phyloP scores from a whole-genome alignment of 1,284 basidiomycete species.

The Exobasidium cylindrosporum region DNA sequence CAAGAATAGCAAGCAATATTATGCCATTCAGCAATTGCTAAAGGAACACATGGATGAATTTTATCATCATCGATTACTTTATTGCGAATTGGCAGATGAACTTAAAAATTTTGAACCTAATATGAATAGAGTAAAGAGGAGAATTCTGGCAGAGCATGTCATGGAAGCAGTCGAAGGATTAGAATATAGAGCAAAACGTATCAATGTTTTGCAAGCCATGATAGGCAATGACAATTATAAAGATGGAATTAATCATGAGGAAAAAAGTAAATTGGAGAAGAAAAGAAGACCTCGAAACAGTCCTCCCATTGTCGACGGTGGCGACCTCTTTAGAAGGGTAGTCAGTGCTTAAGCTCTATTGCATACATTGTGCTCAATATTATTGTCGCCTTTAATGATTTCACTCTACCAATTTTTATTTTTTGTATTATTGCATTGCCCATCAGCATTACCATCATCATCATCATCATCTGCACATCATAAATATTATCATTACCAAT shows the following conservation, averaged over 20 bases:
- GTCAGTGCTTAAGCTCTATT: background rate
- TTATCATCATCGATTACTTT: conserved; percentile 43
- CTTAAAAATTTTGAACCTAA: conserved; percentile 39
- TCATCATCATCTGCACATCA: background rate
- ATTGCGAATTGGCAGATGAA: conserved; percentile 51
- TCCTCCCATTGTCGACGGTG: background rate
- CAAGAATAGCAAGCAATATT: conserved; percentile 10
- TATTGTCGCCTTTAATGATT: too few relatives aligned
- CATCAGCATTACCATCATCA: too few relatives aligned
- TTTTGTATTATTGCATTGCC: too few relatives aligned
- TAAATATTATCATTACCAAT: background rate
- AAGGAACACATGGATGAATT: conserved; percentile 51
- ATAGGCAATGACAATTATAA: too few relatives aligned
- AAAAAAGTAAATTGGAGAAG: background rate
- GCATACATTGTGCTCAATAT: background rate
- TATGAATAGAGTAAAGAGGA: conserved; percentile 36
- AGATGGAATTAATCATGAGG: background rate
- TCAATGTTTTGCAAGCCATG: conserved; percentile 30
- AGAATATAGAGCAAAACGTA: conserved; percentile 45
- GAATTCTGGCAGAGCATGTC: conserved; percentile 46
- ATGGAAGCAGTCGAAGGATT: conserved; percentile 47
- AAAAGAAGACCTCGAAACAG: background rate
- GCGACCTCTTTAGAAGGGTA: background rate
- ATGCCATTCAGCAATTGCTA: conserved; percentile 22
- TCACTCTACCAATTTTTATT: too few relatives aligned